Percentiles rank a stretch among this genome's conserved stretches.
Conservation (phyloP, 768 basidiomycete genomes). For the Clitopilus passeckerianus region DNA sequence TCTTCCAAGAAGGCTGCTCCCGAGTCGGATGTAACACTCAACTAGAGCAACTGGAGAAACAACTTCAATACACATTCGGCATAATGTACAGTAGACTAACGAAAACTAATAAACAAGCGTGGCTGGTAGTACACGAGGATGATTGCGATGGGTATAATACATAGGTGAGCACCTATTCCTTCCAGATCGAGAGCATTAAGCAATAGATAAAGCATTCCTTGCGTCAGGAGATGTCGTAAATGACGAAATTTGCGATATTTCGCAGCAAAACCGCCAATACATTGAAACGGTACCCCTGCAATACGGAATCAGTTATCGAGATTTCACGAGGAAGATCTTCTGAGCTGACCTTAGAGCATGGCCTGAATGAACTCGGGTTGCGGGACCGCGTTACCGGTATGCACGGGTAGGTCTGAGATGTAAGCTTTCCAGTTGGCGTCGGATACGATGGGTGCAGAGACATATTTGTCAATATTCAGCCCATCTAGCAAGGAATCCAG, state of each 20-base stretch:
- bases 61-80: background rate
- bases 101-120: background rate
- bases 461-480: slow-evolving; percentile 44
- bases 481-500: slow-evolving; percentile 34
- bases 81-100: background rate
- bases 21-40: background rate
- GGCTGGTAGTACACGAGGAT: background rate
- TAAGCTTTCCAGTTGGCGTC: slow-evolving; percentile 47
- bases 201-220: background rate
- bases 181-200: background rate
- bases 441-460: slow-evolving; percentile 49
- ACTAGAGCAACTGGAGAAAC: background rate
- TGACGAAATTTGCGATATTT: background rate
- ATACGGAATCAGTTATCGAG: background rate
- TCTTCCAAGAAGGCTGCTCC: background rate
- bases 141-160: background rate
- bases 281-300: background rate
- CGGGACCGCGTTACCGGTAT: slow-evolving; percentile 36
- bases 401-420: slow-evolving; percentile 30
- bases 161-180: background rate
- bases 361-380: slow-evolving; percentile 34
- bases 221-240: background rate
- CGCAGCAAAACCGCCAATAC: too few relatives aligned
- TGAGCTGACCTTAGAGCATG: slow-evolving; percentile 25
- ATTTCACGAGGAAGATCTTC: slow-evolving; percentile 3